Evolutionary conservation across 768 basidiomycete species (phyloP), one percentile per base, ranked within the genome.

Genomic region (Calvatia gigantea): DNA sequence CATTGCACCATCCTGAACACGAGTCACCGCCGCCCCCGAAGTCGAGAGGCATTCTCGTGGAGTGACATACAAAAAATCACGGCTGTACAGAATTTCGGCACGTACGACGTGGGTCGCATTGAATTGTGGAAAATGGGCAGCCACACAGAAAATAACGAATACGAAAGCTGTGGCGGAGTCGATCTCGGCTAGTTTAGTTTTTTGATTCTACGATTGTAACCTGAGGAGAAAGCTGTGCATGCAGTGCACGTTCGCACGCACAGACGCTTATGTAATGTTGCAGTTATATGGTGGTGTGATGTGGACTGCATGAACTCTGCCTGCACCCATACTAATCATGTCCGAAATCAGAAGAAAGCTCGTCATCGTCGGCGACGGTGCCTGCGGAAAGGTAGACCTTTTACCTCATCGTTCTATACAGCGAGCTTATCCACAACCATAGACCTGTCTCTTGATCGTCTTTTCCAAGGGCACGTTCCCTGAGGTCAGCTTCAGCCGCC

Each of bases 311-410:
- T 31, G n/a, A 43, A 43, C 54, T 55, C 54, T 55, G 45, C 35
- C 45, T 55, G 45, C 44, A 47, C 45, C 53, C 35, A 28, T 55
- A 55, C 54, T 55, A 58, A 59, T 50, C 72, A 98, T 98, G 94
- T 87, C 94, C 70, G 95, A 97, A 80, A 96, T 98, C 75, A 85
- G 95, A 76, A 89, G 94, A 75, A 98, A 98, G 77, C 87, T 98
- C 65, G 95, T 98, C 72, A 97, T 98, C 73, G 95, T 98, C 63
- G 95, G 95, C 72, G 94, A 96, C 78, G 94, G 94, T 83, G 93
- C 92, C 74, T 95, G 92, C 65, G 93, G 92, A 76, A 94, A 94
- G 89, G 90, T 90, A 35, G 47, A 51, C 51, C 29, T 28, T 54
- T 27, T 48, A n/a, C 37, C 6, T 45, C 59, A n/a, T 38, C 50